Evolutionary conservation across 2,329 filamentous ascomycete genomes (phyloP).

Genomic region (Clonostachys chloroleuca): DNA sequence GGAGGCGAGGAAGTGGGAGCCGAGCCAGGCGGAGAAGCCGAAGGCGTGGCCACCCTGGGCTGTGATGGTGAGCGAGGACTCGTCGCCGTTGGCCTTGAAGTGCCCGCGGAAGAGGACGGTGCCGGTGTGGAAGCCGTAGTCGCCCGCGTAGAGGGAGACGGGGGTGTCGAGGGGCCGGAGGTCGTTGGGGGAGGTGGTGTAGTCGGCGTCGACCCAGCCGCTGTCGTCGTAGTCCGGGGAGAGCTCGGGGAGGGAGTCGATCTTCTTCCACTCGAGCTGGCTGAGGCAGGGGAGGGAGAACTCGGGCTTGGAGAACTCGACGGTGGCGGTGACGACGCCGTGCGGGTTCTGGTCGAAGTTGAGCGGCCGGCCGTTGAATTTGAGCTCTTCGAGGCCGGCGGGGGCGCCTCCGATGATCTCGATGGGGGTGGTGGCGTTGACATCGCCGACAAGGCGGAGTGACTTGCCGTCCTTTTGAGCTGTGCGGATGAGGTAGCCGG

Average conservation of each 20-base stretch:
- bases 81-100: constrained; percentile 56
- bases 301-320: constrained; percentile 8
- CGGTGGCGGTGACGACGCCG: constrained; percentile 9
- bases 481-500: constrained; percentile 12
- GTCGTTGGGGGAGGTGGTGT: constrained; percentile 17
- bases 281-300: constrained; percentile 11
- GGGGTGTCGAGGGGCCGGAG: constrained; percentile 46
- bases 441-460: constrained; percentile 11
- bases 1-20: constrained; percentile 55
- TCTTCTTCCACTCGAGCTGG: constrained; percentile 15
- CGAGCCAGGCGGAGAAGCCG: constrained; percentile 59
- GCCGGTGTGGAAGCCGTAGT: constrained; percentile 68
- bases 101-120: constrained; percentile 61
- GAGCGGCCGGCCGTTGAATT: constrained; percentile 9
- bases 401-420: constrained; percentile 14
- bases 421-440: constrained; percentile 11
- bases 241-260: constrained; percentile 13
- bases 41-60: constrained; percentile 63
- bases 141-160: constrained; percentile 57
- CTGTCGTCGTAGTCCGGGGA: constrained; percentile 23
- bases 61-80: constrained; percentile 46
- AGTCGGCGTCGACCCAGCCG: constrained; percentile 35
- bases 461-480: constrained; percentile 6
- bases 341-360: constrained; percentile 7
- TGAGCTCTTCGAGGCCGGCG: constrained; percentile 4